phyloP scores from a whole-genome alignment of 345 rosid genomes.

The Euphorbia peplus region DNA sequence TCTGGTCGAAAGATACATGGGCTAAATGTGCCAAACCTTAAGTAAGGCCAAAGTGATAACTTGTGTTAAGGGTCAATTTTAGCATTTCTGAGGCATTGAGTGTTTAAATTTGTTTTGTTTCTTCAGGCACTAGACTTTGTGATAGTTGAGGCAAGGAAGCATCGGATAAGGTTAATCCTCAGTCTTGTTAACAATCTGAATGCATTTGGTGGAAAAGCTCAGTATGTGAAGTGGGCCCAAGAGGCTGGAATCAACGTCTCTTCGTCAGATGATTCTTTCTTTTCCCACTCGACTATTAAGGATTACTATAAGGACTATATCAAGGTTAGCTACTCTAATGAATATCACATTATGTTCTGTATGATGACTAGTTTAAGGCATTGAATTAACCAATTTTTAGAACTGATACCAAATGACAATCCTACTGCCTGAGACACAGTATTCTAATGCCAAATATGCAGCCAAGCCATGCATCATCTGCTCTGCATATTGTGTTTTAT shows the following conservation, averaged over 20 bases:
- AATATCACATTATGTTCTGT: neutral
- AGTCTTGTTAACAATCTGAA: conserved; percentile 48
- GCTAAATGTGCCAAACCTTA: no score
- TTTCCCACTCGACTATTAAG: conserved; percentile 30
- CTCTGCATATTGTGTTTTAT: neutral
- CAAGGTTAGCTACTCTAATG: conserved; percentile 25
- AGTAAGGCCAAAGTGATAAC: neutral
- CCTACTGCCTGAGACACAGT: neutral
- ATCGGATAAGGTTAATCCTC: conserved; percentile 37
- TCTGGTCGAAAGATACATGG: no score
- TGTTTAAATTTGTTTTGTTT: conserved; percentile 5
- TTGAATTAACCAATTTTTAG: neutral
- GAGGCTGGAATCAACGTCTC: conserved; percentile 34
- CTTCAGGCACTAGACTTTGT: conserved; percentile 46
- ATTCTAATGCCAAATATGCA: neutral
- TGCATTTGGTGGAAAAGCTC: conserved; percentile 52
- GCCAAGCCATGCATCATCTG: neutral
- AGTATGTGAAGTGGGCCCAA: conserved; percentile 44
- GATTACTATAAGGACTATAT: conserved; percentile 36
- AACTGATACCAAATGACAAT: neutral
- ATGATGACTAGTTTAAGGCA: no score
- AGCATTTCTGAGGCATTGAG: neutral
- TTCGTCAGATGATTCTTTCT: conserved; percentile 31
- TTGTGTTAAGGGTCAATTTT: no score
- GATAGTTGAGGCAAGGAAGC: conserved; percentile 43